These are phyloP conservation scores for Thermothielavioides terrestris DNA, from an alignment of 495 filamentous ascomycete genomes.

Conservation along the genomic window DNA sequence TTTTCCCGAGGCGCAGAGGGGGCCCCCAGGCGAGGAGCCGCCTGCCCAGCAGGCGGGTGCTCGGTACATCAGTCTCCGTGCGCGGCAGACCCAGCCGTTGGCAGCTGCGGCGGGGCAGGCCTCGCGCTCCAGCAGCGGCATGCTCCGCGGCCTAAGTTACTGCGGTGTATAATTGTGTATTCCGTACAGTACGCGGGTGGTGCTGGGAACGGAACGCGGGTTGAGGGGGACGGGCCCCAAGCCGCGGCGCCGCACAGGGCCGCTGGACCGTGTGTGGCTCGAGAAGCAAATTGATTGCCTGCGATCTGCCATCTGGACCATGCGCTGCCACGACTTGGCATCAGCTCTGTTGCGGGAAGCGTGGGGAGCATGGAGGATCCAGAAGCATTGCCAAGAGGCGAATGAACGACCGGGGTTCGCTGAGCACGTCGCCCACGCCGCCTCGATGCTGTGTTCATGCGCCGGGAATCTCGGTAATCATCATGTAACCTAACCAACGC, in stretches of 20 bases:
- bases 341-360: too few relatives aligned
- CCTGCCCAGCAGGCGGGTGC: neutral
- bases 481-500: too few relatives aligned
- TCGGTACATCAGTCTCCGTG: conserved; percentile 15
- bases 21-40: conserved; percentile 4
- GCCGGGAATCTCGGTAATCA: too few relatives aligned
- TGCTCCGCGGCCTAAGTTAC: neutral
- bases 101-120: neutral
- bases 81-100: neutral
- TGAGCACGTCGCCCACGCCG: too few relatives aligned
- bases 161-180: neutral
- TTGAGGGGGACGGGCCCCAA: too few relatives aligned
- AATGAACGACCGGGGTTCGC: neutral
- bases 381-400: neutral
- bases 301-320: neutral
- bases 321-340: too few relatives aligned
- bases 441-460: too few relatives aligned
- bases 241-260: neutral
- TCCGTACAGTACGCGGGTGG: neutral
- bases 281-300: too few relatives aligned
- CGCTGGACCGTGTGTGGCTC: conserved; percentile 2
- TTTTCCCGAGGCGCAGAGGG: conserved; percentile 7
- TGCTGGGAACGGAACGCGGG: too few relatives aligned
- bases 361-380: too few relatives aligned
- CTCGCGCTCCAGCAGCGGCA: neutral